These are phyloP conservation scores for Candida chilensis DNA, from an alignment of 805 yeast species.

Conservation along the genomic window DNA sequence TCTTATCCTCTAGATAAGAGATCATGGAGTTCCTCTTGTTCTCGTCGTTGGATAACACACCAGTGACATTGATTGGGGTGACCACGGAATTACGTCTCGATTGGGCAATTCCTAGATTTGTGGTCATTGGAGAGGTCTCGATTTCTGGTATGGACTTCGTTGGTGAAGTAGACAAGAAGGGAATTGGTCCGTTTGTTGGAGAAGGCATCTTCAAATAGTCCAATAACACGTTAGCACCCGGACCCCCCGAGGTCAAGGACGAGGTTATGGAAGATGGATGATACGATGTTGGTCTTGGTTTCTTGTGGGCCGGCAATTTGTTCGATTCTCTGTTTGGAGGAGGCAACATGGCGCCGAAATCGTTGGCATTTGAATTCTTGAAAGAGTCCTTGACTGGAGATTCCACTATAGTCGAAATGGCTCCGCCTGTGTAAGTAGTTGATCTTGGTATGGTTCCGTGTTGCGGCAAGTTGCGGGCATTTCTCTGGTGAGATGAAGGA, in stretches of 20 bases:
- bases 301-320: conserved; percentile 39
- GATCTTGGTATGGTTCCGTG: conserved; percentile 9
- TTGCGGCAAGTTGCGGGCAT: background rate
- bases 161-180: conserved; percentile 30
- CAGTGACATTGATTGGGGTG: conserved; percentile 32
- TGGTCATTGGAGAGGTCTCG: conserved; percentile 19
- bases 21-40: conserved; percentile 27
- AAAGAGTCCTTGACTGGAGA: conserved; percentile 21
- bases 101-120: conserved; percentile 19
- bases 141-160: conserved; percentile 18
- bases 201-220: conserved; percentile 25
- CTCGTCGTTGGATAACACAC: conserved; percentile 20
- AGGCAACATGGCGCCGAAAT: conserved; percentile 6
- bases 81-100: conserved; percentile 29
- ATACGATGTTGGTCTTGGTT: conserved; percentile 78
- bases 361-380: conserved; percentile 10
- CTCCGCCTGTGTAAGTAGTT: conserved; percentile 20
- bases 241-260: conserved; percentile 9
- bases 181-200: conserved; percentile 17
- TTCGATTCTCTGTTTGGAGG: conserved; percentile 9
- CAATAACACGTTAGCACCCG: conserved; percentile 11
- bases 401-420: conserved; percentile 37
- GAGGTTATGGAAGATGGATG: conserved; percentile 54
- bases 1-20: conserved; percentile 33
- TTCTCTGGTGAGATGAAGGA: too few species aligned